phyloP scores from a whole-genome alignment of 2,329 filamentous ascomycete species.

The Talaromyces sp. region DNA sequence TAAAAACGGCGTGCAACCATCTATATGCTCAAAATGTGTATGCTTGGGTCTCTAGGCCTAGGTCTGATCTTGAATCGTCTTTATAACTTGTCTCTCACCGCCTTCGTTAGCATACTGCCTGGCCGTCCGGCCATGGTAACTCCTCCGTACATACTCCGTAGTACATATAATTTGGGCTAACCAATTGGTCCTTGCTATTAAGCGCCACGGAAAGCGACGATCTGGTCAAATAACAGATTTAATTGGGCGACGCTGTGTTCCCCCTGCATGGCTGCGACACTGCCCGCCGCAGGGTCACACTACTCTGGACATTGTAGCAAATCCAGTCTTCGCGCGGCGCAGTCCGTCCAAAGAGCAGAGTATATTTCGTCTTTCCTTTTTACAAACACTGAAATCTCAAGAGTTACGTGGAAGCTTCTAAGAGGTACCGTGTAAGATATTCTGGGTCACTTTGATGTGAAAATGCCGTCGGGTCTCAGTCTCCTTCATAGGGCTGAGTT shows the following conservation, averaged over 20 bases:
- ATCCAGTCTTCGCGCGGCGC: background rate
- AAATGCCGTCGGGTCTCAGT: conserved; percentile 22
- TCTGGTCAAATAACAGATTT: background rate
- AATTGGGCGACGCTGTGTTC: background rate
- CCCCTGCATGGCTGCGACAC: background rate
- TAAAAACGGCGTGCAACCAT: background rate
- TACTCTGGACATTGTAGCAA: too few relatives aligned
- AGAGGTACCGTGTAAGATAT: background rate
- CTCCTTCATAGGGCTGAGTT: conserved; percentile 13
- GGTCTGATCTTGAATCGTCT: background rate
- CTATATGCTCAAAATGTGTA: too few relatives aligned
- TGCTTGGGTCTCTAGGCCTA: background rate
- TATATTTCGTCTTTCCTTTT: background rate
- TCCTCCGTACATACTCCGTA: too few relatives aligned
- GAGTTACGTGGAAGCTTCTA: background rate
- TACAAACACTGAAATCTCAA: too few relatives aligned
- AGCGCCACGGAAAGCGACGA: background rate
- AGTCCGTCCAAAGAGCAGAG: background rate
- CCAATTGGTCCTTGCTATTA: too few relatives aligned
- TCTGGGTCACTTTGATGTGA: conserved; percentile 1
- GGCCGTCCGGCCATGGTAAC: background rate
- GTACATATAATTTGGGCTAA: too few relatives aligned
- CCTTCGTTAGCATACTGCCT: background rate
- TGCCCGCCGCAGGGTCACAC: background rate
- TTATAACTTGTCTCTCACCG: background rate